A percentile compares a stretch with the other conserved stretches of the same genome.
Conservation (phyloP, 306 rosid species). For the Quercus ilex region DNA sequence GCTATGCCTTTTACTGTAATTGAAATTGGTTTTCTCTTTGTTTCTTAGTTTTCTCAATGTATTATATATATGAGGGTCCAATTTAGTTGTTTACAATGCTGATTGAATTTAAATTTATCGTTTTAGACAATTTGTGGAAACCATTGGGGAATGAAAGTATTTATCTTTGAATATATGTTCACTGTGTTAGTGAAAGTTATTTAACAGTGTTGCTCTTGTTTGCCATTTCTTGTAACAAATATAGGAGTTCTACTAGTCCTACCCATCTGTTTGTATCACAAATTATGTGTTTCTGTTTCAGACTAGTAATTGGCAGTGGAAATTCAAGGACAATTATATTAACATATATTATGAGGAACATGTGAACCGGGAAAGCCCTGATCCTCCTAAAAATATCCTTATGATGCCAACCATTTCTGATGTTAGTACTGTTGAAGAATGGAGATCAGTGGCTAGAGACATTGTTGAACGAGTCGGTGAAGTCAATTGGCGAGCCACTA, state of each 20-base stretch:
- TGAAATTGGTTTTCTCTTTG: not conserved
- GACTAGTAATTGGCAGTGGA: constrained; percentile 93
- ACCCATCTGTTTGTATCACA: constrained; percentile 4
- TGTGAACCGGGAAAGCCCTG: constrained; percentile 42
- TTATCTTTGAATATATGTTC: not conserved
- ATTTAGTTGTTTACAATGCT: not conserved
- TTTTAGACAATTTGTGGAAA: not conserved
- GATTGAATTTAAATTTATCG: no score
- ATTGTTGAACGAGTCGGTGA: constrained; percentile 59
- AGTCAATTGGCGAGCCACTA: constrained; percentile 71
- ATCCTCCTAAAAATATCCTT: constrained; percentile 64
- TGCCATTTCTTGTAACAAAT: not conserved
- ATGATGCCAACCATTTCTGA: constrained; percentile 94
- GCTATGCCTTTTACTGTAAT: not conserved
- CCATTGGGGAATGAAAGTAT: not conserved
- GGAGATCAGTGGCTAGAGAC: constrained; percentile 81
- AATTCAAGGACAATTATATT: constrained; percentile 57
- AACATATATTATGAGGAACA: constrained; percentile 88
- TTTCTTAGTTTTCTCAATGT: not conserved
- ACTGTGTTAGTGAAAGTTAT: not conserved
- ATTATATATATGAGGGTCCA: no score
- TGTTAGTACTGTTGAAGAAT: constrained; percentile 96
- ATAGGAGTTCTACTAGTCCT: not conserved
- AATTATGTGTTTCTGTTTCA: constrained; percentile 25
- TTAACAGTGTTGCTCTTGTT: not conserved